These are phyloP conservation scores for Jamesozyma piceae DNA, from an alignment of 805 yeast genomes.

Conservation along the genomic window DNA sequence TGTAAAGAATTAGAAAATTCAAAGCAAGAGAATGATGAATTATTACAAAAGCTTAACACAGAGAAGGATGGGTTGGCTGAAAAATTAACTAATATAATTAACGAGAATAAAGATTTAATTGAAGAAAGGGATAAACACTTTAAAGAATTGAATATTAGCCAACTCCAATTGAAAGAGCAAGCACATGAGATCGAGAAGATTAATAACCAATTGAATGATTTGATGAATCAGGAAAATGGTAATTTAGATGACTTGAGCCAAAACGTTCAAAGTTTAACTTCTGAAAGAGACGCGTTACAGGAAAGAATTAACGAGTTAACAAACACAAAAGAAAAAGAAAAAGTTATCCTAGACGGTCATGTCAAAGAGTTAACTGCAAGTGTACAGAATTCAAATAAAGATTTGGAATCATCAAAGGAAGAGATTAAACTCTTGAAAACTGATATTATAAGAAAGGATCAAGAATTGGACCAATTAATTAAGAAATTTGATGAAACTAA, in stretches of 20 bases:
- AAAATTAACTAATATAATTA: not conserved
- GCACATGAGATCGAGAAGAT: slow-evolving; percentile 3
- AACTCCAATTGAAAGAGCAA: slow-evolving; percentile 4
- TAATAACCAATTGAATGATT: slow-evolving; percentile 4
- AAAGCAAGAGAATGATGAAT: slow-evolving; percentile 1
- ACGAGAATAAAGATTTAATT: slow-evolving; percentile 1
- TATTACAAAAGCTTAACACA: slow-evolving; percentile 1
- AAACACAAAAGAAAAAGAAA: slow-evolving; percentile 1
- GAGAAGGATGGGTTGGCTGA: slow-evolving; percentile 1
- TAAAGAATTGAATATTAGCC: slow-evolving; percentile 2
- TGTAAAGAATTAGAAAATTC: not conserved
- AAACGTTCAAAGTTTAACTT: slow-evolving; percentile 6
- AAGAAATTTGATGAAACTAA: slow-evolving; percentile 19
- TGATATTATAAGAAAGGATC: not conserved
- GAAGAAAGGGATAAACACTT: not conserved
- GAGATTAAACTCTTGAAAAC: slow-evolving; percentile 8
- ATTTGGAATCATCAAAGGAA: slow-evolving; percentile 5
- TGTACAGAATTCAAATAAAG: not conserved
- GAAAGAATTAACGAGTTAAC: slow-evolving; percentile 1
- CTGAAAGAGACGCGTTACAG: slow-evolving; percentile 7
- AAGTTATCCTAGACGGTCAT: slow-evolving; percentile 2
- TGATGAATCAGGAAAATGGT: slow-evolving; percentile 1
- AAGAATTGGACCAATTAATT: slow-evolving; percentile 16
- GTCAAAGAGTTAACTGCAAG: not conserved
- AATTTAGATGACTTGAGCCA: slow-evolving; percentile 4